Evolutionary conservation across 495 filamentous ascomycete genomes (phyloP).

Genomic region (Staphylotrichum tortipilum): DNA sequence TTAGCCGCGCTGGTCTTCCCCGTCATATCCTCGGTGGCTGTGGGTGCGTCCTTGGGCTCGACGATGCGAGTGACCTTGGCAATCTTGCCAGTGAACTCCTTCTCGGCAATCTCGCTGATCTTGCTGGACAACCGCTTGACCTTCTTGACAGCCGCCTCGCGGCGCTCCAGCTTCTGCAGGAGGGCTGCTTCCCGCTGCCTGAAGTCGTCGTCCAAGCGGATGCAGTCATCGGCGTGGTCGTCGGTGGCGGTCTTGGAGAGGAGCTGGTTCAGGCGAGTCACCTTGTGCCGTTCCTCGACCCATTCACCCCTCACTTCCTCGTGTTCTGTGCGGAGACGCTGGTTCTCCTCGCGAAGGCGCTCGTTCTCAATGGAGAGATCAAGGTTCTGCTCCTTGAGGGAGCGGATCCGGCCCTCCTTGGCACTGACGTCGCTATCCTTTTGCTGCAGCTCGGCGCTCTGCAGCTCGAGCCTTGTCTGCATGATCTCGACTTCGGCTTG

Average conservation of each 20-base stretch:
- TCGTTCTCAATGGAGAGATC: conserved; percentile 28
- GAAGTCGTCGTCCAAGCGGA: conserved; percentile 25
- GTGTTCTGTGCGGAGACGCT: conserved; percentile 21
- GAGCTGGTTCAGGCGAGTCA: conserved; percentile 22
- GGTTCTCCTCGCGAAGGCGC: conserved; percentile 23
- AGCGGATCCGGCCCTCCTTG: conserved; percentile 19
- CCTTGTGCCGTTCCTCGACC: conserved; percentile 22
- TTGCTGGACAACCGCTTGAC: conserved; percentile 24
- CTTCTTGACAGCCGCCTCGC: conserved; percentile 27
- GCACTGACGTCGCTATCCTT: conserved; percentile 20
- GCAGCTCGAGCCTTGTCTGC: conserved; percentile 24
- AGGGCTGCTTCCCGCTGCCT: conserved; percentile 27
- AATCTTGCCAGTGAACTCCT: conserved; percentile 23
- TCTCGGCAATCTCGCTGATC: conserved; percentile 28
- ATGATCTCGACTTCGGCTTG: conserved; percentile 29
- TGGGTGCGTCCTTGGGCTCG: conserved; percentile 23
- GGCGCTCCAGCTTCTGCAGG: conserved; percentile 26
- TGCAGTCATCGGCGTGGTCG: conserved; percentile 23
- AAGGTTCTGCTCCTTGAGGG: conserved; percentile 29
- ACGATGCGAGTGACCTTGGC: conserved; percentile 29
- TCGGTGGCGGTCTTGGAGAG: conserved; percentile 19
- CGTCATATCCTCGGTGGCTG: conserved; percentile 19
- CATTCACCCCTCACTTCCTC: conserved; percentile 22
- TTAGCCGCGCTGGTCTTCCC: conserved; percentile 19
- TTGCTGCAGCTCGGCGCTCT: conserved; percentile 14